phyloP scores from a whole-genome alignment of 164 flowering plant genomes.

The Saururus chinensis region DNA sequence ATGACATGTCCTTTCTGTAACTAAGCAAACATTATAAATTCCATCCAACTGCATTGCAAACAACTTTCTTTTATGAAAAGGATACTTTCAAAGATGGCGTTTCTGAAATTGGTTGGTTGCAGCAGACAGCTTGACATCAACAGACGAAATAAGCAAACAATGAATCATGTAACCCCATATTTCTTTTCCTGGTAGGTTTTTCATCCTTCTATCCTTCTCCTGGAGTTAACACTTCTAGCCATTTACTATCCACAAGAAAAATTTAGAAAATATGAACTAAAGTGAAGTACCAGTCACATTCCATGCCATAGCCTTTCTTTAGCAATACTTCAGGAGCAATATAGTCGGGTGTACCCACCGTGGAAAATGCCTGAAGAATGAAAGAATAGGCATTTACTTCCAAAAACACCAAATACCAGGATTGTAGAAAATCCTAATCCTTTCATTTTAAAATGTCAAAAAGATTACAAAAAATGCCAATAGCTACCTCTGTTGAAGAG shows the following conservation, averaged over 20 bases:
- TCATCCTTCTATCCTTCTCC: no score
- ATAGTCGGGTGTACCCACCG: constrained; percentile 96
- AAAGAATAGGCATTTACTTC: neutral
- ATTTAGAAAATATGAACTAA: neutral
- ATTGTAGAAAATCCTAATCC: neutral
- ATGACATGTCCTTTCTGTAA: no score
- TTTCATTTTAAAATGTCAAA: neutral
- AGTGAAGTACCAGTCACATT: constrained; percentile 76
- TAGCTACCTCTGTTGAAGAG: neutral
- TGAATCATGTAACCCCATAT: no score
- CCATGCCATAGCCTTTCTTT: constrained; percentile 95
- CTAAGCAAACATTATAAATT: no score
- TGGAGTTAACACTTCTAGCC: no score
- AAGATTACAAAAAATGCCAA: neutral
- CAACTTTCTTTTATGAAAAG: no score
- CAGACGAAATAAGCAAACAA: no score
- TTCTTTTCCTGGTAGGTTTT: no score
- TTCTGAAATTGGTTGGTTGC: no score
- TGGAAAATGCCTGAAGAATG: constrained; percentile 51
- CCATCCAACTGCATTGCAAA: no score
- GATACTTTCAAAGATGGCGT: no score
- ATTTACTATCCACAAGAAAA: neutral
- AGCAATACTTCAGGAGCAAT: constrained; percentile 94
- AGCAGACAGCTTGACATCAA: no score
- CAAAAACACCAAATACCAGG: neutral